Evolutionary conservation across 345 rosid species (phyloP).

Genomic region (Passiflora organensis): DNA sequence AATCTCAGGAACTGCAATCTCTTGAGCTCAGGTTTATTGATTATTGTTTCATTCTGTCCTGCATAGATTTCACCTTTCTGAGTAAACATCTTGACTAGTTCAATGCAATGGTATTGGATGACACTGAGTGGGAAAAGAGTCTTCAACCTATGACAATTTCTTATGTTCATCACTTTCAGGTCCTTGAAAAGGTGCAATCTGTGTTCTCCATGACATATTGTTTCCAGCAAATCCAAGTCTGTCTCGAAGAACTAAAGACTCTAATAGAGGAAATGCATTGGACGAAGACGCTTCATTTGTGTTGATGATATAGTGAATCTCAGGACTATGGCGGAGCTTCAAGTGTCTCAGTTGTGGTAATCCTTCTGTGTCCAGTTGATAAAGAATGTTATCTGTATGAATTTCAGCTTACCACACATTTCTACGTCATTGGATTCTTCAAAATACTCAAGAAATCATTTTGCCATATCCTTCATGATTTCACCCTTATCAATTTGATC

Average conservation of each 20-base stretch:
- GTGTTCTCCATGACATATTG: too few relatives aligned
- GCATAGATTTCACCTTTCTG: too few relatives aligned
- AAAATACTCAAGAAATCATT: too few relatives aligned
- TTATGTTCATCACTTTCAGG: constrained; percentile 9
- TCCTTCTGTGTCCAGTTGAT: constrained; percentile 7
- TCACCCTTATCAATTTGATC: too few relatives aligned
- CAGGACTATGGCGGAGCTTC: too few relatives aligned
- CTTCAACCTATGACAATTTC: constrained; percentile 6
- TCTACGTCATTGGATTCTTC: too few relatives aligned
- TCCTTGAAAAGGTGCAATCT: constrained; percentile 9
- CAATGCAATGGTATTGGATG: constrained; percentile 3
- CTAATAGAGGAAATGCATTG: constrained; percentile 6
- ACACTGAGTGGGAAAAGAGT: constrained; percentile 11
- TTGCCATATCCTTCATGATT: too few relatives aligned
- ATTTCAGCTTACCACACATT: too few relatives aligned
- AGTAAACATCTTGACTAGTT: constrained; percentile 16
- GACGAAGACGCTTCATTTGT: neutral
- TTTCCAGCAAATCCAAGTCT: constrained; percentile 7
- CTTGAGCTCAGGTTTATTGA: neutral
- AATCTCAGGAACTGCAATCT: neutral
- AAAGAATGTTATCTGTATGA: neutral
- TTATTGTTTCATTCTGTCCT: too few relatives aligned
- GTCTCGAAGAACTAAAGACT: constrained; percentile 6
- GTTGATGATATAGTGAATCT: too few relatives aligned
- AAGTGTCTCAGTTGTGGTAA: too few relatives aligned